A percentile compares a stretch with the other conserved stretches of the same genome.
Evolutionary conservation across 345 rosid genomes (phyloP).

Genomic region (Syzygium jambos): DNA sequence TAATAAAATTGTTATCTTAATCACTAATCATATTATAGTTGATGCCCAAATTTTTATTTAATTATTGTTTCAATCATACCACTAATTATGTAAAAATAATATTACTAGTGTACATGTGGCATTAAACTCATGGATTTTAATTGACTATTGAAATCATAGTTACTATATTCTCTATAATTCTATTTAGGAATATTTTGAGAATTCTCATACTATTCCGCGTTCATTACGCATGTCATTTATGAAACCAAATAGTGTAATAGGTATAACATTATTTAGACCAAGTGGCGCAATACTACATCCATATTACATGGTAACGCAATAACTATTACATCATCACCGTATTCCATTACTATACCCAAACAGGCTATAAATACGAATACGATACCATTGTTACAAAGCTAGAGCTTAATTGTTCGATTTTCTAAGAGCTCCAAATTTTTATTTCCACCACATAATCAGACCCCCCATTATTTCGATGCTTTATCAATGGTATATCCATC

Average conservation of each 20-base stretch:
- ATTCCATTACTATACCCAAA: too few relatives aligned
- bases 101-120: not conserved
- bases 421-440: too few relatives aligned
- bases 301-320: too few relatives aligned
- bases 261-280: not conserved
- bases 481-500: not conserved
- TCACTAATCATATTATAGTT: not conserved
- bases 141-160: too few relatives aligned
- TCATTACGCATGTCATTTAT: not conserved
- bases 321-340: too few relatives aligned
- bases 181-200: not conserved
- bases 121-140: too few relatives aligned
- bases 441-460: not conserved
- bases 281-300: too few relatives aligned
- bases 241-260: not conserved
- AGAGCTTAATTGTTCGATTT: too few relatives aligned
- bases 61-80: not conserved
- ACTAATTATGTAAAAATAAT: too few relatives aligned
- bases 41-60: not conserved
- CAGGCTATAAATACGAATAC: too few relatives aligned
- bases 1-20: too few relatives aligned
- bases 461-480: not conserved
- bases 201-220: not conserved
- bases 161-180: not conserved
- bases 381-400: too few relatives aligned